These are phyloP conservation scores for Rhizopus delemar DNA, from an alignment of 371 early-diverging fungal genomes.

Conservation along the genomic window DNA sequence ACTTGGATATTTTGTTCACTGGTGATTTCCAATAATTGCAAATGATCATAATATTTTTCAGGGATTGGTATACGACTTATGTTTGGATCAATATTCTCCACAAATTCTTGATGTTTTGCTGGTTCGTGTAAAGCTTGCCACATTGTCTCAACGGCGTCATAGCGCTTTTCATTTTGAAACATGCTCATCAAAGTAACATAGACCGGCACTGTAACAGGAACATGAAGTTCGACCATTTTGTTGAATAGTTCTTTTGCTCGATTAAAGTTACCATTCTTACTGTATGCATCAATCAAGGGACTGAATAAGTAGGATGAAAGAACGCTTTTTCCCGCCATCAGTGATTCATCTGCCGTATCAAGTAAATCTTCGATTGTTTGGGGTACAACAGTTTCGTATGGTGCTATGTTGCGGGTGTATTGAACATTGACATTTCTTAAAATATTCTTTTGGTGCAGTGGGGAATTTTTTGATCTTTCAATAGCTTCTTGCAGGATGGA, in stretches of 20 bases:
- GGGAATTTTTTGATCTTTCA: constrained; percentile 13
- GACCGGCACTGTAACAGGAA: constrained; percentile 13
- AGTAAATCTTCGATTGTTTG: constrained; percentile 37
- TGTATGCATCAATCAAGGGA: constrained; percentile 33
- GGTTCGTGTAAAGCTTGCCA: constrained; percentile 29
- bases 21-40: constrained; percentile 7
- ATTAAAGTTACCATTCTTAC: constrained; percentile 8
- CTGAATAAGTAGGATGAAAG: constrained; percentile 39
- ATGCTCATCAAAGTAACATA: constrained; percentile 40
- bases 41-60: constrained; percentile 2
- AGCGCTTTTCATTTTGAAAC: constrained; percentile 23
- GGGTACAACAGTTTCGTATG: constrained; percentile 28
- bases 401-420: constrained; percentile 1
- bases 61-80: constrained; percentile 21
- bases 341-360: constrained; percentile 8
- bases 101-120: background rate
- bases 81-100: constrained; percentile 13
- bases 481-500: constrained; percentile 22
- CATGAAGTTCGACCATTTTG: constrained; percentile 26
- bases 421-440: background rate
- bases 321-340: background rate
- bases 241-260: constrained; percentile 24
- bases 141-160: constrained; percentile 34
- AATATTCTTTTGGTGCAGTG: background rate
- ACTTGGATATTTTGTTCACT: background rate